Conservation (phyloP, 495 filamentous ascomycete species). For the Friedmanniomyces simplex region DNA sequence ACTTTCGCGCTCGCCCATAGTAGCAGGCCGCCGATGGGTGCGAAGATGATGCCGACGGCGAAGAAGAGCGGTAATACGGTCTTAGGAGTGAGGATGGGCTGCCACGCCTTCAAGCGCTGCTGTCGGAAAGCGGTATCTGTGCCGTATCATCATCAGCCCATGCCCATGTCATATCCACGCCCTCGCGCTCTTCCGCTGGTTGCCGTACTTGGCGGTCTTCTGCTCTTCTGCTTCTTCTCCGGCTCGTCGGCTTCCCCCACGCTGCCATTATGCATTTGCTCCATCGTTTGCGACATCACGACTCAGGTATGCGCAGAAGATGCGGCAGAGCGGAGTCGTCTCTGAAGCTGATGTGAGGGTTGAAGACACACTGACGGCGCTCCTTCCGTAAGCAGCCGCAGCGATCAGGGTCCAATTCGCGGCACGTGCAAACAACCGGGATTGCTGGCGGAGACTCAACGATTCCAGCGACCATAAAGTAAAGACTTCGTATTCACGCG, state of each 20-base stretch:
- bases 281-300: slow-evolving; percentile 32
- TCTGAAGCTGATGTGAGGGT: background rate
- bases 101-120: slow-evolving; percentile 89
- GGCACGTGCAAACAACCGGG: background rate
- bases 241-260: slow-evolving; percentile 37
- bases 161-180: slow-evolving; percentile 1
- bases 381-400: background rate
- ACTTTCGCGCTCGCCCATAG: slow-evolving; percentile 76
- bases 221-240: slow-evolving; percentile 72
- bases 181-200: slow-evolving; percentile 5
- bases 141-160: background rate
- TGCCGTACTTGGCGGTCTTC: slow-evolving; percentile 68
- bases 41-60: slow-evolving; percentile 73
- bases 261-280: slow-evolving; percentile 25
- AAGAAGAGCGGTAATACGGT: slow-evolving; percentile 88
- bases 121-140: slow-evolving; percentile 85
- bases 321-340: background rate
- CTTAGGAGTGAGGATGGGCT: slow-evolving; percentile 88
- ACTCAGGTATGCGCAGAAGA: background rate
- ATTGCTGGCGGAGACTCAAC: too few species aligned
- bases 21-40: slow-evolving; percentile 73
- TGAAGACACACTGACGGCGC: background rate
- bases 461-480: too few species aligned
- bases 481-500: too few species aligned
- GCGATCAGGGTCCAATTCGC: background rate